These are phyloP conservation scores for Cercospora nicotianae DNA, from an alignment of 2,329 filamentous ascomycete genomes.

Conservation along the genomic window DNA sequence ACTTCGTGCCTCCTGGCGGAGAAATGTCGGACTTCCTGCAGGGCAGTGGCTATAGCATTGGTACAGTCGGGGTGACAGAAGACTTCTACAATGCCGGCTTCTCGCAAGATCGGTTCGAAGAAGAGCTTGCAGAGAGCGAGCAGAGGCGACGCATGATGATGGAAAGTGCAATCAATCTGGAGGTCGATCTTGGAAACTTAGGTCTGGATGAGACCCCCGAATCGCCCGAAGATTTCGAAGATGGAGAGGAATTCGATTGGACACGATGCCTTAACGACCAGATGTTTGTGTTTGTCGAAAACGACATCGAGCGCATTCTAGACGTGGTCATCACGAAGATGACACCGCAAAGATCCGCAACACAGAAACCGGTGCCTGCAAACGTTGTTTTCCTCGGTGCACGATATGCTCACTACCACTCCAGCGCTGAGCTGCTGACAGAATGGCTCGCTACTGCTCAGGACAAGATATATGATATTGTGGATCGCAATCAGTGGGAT, in stretches of 20 bases:
- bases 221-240: constrained; percentile 81
- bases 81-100: constrained; percentile 95
- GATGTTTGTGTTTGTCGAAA: constrained; percentile 99
- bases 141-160: constrained; percentile 98
- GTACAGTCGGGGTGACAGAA: constrained; percentile 73
- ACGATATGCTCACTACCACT: constrained; percentile 94
- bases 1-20: constrained; percentile 83
- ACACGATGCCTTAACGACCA: constrained; percentile 91
- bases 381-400: constrained; percentile 97
- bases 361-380: constrained; percentile 96
- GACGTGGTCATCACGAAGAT: constrained; percentile 97
- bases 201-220: constrained; percentile 95
- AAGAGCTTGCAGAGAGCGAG: constrained; percentile 95
- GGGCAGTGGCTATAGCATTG: constrained; percentile 88
- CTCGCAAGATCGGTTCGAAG: constrained; percentile 90
- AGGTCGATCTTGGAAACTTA: constrained; percentile 93
- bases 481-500: constrained; percentile 96
- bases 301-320: constrained; percentile 85
- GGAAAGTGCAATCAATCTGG: constrained; percentile 94
- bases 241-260: constrained; percentile 95
- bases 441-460: constrained; percentile 82
- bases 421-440: constrained; percentile 78
- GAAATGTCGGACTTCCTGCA: constrained; percentile 96
- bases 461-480: constrained; percentile 94
- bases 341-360: constrained; percentile 90